Percentiles rank a stretch among this genome's conserved stretches.
These are phyloP conservation scores for Baffinella frigidus DNA, from an alignment of 208 protist genomes.

Conservation along the genomic window DNA sequence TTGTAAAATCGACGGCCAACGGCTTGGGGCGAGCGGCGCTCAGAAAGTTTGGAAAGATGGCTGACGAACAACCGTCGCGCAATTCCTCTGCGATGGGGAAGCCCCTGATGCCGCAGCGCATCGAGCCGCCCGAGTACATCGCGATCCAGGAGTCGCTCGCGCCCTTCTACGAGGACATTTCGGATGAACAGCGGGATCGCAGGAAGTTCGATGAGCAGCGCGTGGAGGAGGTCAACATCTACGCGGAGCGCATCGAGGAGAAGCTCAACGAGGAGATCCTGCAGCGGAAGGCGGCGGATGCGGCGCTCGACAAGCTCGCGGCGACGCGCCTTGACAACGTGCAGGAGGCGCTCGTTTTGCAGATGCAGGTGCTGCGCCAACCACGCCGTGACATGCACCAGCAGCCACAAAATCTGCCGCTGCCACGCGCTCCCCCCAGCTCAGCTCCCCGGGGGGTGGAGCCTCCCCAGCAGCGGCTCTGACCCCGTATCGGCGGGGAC, in stretches of 20 bases:
- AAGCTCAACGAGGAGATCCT: conserved; percentile 36
- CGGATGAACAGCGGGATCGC: conserved; percentile 41
- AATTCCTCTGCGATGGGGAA: too few species aligned
- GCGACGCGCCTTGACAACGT: conserved; percentile 20
- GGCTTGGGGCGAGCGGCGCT: too few species aligned
- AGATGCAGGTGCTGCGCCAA: too few species aligned
- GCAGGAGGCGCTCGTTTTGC: not conserved
- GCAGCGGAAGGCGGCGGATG: conserved; percentile 15
- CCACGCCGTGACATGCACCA: too few species aligned
- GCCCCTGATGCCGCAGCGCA: not conserved
- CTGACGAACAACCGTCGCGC: too few species aligned
- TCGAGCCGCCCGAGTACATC: conserved; percentile 32
- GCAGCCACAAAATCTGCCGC: too few species aligned
- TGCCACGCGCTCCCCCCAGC: too few species aligned
- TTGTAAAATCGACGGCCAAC: too few species aligned
- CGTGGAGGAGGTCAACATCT: conserved; percentile 38
- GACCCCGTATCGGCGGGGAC: too few species aligned
- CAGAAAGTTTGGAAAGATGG: too few species aligned
- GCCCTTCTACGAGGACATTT: conserved; percentile 31
- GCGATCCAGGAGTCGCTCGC: conserved; percentile 1
- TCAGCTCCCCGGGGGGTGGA: too few species aligned
- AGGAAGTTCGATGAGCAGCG: conserved; percentile 54
- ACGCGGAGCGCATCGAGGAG: conserved; percentile 18
- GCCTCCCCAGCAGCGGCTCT: too few species aligned
- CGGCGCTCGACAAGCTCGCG: conserved; percentile 44